Base-by-base conservation (phyloP, 305 asterid genomes). In the Fraxinus floribunda region DNA sequence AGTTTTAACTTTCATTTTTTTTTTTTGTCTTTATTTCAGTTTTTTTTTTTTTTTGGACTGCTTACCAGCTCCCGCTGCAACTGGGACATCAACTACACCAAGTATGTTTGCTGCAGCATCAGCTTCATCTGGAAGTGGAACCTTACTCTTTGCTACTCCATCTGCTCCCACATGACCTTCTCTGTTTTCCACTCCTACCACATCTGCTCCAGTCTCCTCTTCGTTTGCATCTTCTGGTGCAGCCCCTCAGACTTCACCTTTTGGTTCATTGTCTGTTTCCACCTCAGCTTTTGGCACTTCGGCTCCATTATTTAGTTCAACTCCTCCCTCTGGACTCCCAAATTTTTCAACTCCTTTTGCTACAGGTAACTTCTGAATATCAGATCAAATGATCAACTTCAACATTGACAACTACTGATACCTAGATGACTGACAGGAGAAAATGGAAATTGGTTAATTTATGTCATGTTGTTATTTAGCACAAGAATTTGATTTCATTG, bases 191-290 rank as follows among this genome's bases (percentile, higher is more conserved):
- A 93, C 98, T 75, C 98, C 98, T 7, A 79, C 90, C 34, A 72
- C 90, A 83, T 82, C 98, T 85, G 80, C 95, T 81, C 87, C 96
- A 36, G 79, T 85, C 80, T 57, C 87, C 26, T 89, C 96, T 62
- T 88, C 90, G 85, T 89, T 94, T 24, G 92, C 90, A 80, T 75
- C 87, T 57, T 80, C 92, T 68, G 89, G 91, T 79, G 89, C 93
- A 86, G 44, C 95, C 77, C 91, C 97, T 1, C 98, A 93, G 88
- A 76, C 93, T 52, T 90, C 97, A 38, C 93, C 90, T 71, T 94
- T 92, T 87, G 86, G 89, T 84, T 60, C 92, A 64, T 83, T 86
- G 73, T 84, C 94, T 49, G 85, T 92, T 88, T 84, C 97, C 22
- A 83, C 89, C 9, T 85, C 97, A 64, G 86, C 90, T 60, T 86